A percentile compares a stretch with the other conserved stretches of the same genome.
Conservation (phyloP, 1,284 basidiomycete genomes). For the Trametes pubescens region DNA sequence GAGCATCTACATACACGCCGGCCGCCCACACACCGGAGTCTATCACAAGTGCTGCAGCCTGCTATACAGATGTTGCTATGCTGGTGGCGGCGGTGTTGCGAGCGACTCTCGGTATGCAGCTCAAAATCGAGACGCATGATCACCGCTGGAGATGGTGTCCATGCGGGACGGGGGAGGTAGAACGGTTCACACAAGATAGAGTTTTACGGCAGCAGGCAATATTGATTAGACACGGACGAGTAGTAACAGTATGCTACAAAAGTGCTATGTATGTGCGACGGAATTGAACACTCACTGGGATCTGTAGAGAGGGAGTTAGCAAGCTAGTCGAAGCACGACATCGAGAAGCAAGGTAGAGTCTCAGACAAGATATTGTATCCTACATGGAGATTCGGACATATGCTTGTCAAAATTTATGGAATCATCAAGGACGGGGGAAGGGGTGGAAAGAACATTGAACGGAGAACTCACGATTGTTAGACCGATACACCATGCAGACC, state of each 20-base stretch:
- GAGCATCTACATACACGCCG: neutral
- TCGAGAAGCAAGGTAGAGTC: slow-evolving; percentile 37
- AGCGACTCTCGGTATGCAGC: no score
- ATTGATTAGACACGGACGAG: neutral
- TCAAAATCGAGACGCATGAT: no score
- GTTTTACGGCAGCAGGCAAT: no score
- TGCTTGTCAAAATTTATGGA: slow-evolving; percentile 55
- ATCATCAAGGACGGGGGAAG: slow-evolving; percentile 49
- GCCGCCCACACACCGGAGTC: neutral
- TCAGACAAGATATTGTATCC: slow-evolving; percentile 57
- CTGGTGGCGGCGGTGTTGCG: neutral
- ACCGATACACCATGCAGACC: neutral
- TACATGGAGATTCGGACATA: slow-evolving; percentile 63
- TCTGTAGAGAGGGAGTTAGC: neutral
- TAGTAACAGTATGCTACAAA: neutral
- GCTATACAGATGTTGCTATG: neutral
- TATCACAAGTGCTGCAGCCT: neutral
- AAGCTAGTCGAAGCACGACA: slow-evolving; percentile 20
- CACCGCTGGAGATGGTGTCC: no score
- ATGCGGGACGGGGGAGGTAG: no score
- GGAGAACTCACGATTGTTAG: slow-evolving; percentile 18
- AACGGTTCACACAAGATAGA: no score
- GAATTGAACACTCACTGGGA: neutral
- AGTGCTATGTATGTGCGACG: neutral
- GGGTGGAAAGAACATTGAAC: neutral